phyloP scores from a whole-genome alignment of 1,139 yeast genomes.

The Magnusiomyces clavatus region DNA sequence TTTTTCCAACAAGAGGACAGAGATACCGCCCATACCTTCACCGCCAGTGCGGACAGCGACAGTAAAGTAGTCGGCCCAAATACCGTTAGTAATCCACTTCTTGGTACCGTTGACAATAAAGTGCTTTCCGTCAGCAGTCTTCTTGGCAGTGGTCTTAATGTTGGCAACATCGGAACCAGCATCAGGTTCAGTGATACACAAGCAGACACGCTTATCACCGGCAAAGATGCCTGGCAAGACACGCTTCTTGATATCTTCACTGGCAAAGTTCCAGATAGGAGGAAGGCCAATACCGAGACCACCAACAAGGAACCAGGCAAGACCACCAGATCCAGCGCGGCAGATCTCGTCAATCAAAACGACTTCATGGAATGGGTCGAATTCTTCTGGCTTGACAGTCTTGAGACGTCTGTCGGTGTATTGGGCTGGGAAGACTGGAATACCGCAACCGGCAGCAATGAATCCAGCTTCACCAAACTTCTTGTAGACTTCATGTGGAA shows the following conservation, averaged over 20 bases:
- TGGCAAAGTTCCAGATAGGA: slow-evolving; percentile 33
- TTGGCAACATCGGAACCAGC: slow-evolving; percentile 42
- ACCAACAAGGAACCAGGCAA: slow-evolving; percentile 35
- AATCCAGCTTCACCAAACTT: slow-evolving; percentile 31
- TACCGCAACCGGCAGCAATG: slow-evolving; percentile 31
- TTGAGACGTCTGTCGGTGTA: slow-evolving; percentile 30
- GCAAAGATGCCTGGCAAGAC: slow-evolving; percentile 32
- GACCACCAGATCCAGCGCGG: slow-evolving; percentile 37
- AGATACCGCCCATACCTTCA: slow-evolving; percentile 36
- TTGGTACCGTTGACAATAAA: slow-evolving; percentile 39
- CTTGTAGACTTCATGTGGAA: slow-evolving; percentile 29
- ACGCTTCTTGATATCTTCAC: slow-evolving; percentile 30
- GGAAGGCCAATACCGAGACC: slow-evolving; percentile 38
- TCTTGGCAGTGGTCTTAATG: slow-evolving; percentile 34
- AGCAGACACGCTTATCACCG: slow-evolving; percentile 37
- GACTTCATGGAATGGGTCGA: slow-evolving; percentile 35
- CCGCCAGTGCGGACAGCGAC: slow-evolving; percentile 42
- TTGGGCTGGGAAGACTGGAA: slow-evolving; percentile 28
- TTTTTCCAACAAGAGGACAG: slow-evolving; percentile 35
- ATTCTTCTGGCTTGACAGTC: slow-evolving; percentile 32
- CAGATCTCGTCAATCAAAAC: slow-evolving; percentile 35
- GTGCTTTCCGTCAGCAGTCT: slow-evolving; percentile 35
- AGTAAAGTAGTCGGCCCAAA: slow-evolving; percentile 38
- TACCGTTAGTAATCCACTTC: slow-evolving; percentile 41
- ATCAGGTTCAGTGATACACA: slow-evolving; percentile 38